Percentiles rank a stretch among this genome's conserved stretches.
Conservation (phyloP, 148 eudicot genomes). For the Rhododendron mucronatum region DNA sequence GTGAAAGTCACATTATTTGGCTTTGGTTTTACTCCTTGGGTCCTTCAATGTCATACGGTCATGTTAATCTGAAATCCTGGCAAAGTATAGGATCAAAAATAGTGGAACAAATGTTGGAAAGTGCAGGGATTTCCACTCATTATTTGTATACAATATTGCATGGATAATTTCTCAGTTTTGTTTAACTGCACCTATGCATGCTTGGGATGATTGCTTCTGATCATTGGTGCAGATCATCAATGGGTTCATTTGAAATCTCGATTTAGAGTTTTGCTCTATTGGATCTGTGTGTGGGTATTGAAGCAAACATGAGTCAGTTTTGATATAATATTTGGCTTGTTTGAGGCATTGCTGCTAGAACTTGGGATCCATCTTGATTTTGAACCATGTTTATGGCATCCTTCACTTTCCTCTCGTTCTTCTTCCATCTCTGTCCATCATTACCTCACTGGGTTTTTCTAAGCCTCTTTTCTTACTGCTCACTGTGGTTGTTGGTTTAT, state of each 20-base stretch:
- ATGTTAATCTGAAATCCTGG: background rate
- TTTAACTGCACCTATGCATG: background rate
- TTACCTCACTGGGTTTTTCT: background rate
- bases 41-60: background rate
- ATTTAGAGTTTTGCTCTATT: background rate
- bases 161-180: background rate
- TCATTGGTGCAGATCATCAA: background rate
- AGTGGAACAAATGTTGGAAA: background rate
- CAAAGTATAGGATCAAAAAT: background rate
- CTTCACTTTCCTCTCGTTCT: background rate
- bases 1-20: background rate
- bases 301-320: background rate
- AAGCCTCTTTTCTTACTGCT: background rate
- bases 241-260: background rate
- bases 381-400: background rate
- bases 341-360: background rate
- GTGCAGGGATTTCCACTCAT: background rate
- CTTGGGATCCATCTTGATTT: background rate
- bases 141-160: background rate
- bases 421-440: background rate
- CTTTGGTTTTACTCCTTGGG: background rate
- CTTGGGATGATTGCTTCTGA: background rate
- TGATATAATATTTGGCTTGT: background rate
- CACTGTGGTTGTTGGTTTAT: background rate
- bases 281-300: background rate